Base-by-base conservation (phyloP, 2,329 filamentous ascomycete species). In the Pseudogymnoascus sp. region DNA sequence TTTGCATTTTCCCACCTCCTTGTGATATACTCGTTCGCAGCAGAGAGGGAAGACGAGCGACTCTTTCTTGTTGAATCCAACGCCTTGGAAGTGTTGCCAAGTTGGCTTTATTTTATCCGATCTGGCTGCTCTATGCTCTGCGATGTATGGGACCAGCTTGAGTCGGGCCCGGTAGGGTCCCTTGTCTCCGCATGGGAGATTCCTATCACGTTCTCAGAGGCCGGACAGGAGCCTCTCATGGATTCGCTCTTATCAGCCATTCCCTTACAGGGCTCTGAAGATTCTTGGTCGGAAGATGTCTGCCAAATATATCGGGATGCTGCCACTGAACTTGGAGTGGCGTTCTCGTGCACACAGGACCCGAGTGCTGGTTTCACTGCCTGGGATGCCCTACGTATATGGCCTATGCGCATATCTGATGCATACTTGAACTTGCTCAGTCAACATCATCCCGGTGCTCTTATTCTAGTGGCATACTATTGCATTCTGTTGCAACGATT, bases 401-500 rank as follows among this genome's bases (percentile, higher is more conserved):
- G 67, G 67, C 67, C 65, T 4, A 66, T 68, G 61, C 41, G 41
- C 7, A 28, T 67, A 11, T 64, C 65, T 1, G 43, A 63, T 5
- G 64, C 61, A 19, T 68, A 61, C 37, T 62, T 68, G 59, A 40
- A 61, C 19, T 41, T 68, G 40, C 60, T 59, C 66, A 62, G 43
- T 7, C 33, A 60, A 11, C 26, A 59, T 16, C 65, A 66, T 38
- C 63, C 67, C 1, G 63, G 62, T 14, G 67, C 66, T 8, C 59
- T 69, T 10, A 65, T 69, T 10, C 35, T 69, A 10, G 16, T 69
- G 37, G 68, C 68, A n/a, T 66, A 68, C 60, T 68, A 66, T 62
- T 69, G 67, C 50, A 60, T 69, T 24, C 43, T 69, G 7, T 60
- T 69, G 22, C 53, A 65, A n/a, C 62, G 59, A 43, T n/a, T 67